Conservation (phyloP, 306 rosid genomes). For the Parietaria judaica region DNA sequence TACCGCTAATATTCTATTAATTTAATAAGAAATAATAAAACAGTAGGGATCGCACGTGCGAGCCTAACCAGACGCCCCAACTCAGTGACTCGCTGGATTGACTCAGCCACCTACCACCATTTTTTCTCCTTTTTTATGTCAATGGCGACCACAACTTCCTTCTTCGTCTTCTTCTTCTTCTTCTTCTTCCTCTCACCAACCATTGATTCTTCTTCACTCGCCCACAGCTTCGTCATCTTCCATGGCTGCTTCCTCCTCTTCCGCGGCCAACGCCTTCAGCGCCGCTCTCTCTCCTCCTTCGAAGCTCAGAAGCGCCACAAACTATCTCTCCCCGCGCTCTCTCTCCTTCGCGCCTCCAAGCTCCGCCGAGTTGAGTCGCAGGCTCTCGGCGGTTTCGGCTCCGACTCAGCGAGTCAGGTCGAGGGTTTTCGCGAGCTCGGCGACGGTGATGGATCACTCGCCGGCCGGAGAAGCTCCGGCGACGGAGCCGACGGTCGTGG, state of each 20-base stretch:
- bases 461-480: constrained; percentile 12
- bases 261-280: constrained; percentile 29
- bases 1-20: too few species aligned
- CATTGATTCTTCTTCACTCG: background rate
- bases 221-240: background rate
- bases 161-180: background rate
- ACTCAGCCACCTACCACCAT: background rate
- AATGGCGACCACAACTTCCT: background rate
- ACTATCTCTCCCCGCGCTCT: constrained; percentile 22
- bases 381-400: background rate
- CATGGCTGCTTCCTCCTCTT: constrained; percentile 18
- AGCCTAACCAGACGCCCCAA: constrained; percentile 4
- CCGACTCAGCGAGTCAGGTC: constrained; percentile 17
- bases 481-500: constrained; percentile 35
- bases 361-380: constrained; percentile 19
- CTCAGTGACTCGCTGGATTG: constrained; percentile 8
- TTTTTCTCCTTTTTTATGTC: background rate
- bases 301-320: constrained; percentile 22
- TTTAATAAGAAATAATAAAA: too few species aligned
- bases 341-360: constrained; percentile 10
- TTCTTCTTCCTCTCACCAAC: constrained; percentile 25
- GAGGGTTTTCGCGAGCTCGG: constrained; percentile 43
- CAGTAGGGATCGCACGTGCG: too few species aligned
- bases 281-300: constrained; percentile 33
- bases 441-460: constrained; percentile 61